Evolutionary conservation across 2,329 filamentous ascomycete genomes (phyloP).

Genomic region (Sporothrix pallida): DNA sequence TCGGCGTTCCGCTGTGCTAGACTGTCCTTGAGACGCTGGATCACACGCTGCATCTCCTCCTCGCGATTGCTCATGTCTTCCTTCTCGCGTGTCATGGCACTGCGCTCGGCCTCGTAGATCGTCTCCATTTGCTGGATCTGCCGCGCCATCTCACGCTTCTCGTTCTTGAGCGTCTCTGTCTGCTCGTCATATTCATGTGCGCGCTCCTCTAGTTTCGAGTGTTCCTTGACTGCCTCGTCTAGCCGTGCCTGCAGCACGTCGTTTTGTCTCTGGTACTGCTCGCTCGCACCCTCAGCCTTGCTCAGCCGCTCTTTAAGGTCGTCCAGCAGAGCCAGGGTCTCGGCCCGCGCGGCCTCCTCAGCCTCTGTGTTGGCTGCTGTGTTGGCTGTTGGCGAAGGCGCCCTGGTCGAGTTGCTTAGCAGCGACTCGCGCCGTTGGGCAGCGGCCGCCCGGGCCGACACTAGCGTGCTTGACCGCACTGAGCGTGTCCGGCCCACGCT

Average conservation of each 20-base stretch:
- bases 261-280: constrained; percentile 81
- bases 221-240: constrained; percentile 83
- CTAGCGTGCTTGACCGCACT: constrained; percentile 66
- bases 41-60: constrained; percentile 87
- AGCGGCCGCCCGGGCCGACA: constrained; percentile 70
- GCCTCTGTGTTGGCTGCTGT: constrained; percentile 47
- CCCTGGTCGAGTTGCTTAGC: constrained; percentile 44
- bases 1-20: constrained; percentile 74
- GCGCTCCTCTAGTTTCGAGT: constrained; percentile 84
- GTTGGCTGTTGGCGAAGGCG: neutral
- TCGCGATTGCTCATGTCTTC: constrained; percentile 83
- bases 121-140: constrained; percentile 90
- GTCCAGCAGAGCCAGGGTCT: constrained; percentile 78
- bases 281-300: constrained; percentile 77
- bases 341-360: constrained; percentile 77
- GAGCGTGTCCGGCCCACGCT: constrained; percentile 65
- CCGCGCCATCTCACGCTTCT: constrained; percentile 81
- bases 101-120: constrained; percentile 89
- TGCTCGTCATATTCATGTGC: constrained; percentile 85
- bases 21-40: constrained; percentile 89
- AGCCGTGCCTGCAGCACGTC: constrained; percentile 84
- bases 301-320: constrained; percentile 83
- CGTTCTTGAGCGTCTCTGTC: constrained; percentile 78
- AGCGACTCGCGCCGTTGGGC: constrained; percentile 60
- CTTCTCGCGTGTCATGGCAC: constrained; percentile 86